These are phyloP conservation scores for Discostella stelligeroides DNA, from an alignment of 108 stramenopile species.

Conservation along the genomic window DNA sequence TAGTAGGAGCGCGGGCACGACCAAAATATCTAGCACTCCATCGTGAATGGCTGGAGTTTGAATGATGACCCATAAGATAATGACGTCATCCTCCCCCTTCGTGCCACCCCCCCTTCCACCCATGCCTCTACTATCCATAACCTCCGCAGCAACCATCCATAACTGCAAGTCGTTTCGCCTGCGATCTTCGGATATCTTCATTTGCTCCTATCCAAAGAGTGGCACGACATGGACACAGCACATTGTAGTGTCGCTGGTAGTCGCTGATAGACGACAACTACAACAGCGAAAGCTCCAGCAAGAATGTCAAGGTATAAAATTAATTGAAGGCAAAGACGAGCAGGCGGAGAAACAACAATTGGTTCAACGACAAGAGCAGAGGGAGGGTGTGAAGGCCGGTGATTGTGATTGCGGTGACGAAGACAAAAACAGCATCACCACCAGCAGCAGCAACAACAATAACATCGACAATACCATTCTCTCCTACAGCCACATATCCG, in stretches of 20 bases:
- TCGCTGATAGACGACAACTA: slow-evolving; percentile 28
- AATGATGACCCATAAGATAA: no score
- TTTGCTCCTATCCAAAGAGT: slow-evolving; percentile 70
- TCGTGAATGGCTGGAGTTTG: no score
- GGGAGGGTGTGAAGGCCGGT: no score
- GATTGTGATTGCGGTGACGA: background rate
- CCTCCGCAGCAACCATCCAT: slow-evolving; percentile 47
- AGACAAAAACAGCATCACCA: background rate
- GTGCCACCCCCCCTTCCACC: slow-evolving; percentile 22
- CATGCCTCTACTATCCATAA: slow-evolving; percentile 60
- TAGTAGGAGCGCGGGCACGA: no score
- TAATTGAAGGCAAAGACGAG: no score
- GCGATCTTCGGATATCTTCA: slow-evolving; percentile 51
- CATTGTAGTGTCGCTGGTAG: slow-evolving; percentile 58
- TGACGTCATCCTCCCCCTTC: no score
- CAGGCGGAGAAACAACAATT: no score
- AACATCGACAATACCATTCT: slow-evolving; percentile 2
- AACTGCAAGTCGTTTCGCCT: slow-evolving; percentile 43
- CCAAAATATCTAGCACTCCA: no score
- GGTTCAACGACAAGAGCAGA: no score
- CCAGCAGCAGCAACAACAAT: background rate
- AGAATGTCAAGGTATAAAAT: no score
- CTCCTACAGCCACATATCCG: slow-evolving; percentile 54
- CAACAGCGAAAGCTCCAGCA: no score
- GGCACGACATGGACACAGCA: slow-evolving; percentile 85